Percentiles rank a stretch among this genome's conserved stretches.
phyloP scores from a whole-genome alignment of 108 stramenopile genomes.

The Discostella pseudostelligera region DNA sequence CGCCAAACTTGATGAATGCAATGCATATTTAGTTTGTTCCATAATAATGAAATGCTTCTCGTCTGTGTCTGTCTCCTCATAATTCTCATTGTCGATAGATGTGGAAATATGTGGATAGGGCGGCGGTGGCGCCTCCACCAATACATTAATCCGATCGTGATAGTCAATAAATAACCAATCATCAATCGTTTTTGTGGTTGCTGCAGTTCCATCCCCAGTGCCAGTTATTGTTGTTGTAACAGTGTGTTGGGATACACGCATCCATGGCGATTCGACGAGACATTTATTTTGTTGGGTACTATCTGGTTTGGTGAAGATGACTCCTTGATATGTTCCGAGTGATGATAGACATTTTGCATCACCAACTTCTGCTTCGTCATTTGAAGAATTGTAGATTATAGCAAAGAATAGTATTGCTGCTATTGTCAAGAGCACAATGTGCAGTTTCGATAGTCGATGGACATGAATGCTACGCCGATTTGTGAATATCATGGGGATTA shows the following conservation, averaged over 20 bases:
- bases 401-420: neutral
- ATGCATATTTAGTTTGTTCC: conserved; percentile 81
- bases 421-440: neutral
- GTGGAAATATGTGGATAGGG: too few relatives aligned
- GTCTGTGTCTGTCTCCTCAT: conserved; percentile 9
- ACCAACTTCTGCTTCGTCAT: neutral
- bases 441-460: neutral
- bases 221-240: conserved; percentile 38
- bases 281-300: conserved; percentile 45
- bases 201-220: neutral
- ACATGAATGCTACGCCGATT: neutral
- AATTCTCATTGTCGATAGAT: too few relatives aligned
- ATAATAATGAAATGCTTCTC: conserved; percentile 64
- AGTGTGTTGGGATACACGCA: conserved; percentile 68
- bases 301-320: conserved; percentile 7
- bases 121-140: conserved; percentile 53
- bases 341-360: neutral
- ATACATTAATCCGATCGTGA: conserved; percentile 85
- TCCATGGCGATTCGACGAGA: conserved; percentile 72
- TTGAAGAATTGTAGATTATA: neutral
- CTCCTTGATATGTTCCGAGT: conserved; percentile 24
- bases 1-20: conserved; percentile 60
- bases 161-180: conserved; percentile 91
- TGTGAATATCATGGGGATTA: too few relatives aligned
- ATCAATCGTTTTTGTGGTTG: conserved; percentile 44